These are phyloP conservation scores for Sporothrix sp. DNA, from an alignment of 2,329 filamentous ascomycete species.

Conservation along the genomic window DNA sequence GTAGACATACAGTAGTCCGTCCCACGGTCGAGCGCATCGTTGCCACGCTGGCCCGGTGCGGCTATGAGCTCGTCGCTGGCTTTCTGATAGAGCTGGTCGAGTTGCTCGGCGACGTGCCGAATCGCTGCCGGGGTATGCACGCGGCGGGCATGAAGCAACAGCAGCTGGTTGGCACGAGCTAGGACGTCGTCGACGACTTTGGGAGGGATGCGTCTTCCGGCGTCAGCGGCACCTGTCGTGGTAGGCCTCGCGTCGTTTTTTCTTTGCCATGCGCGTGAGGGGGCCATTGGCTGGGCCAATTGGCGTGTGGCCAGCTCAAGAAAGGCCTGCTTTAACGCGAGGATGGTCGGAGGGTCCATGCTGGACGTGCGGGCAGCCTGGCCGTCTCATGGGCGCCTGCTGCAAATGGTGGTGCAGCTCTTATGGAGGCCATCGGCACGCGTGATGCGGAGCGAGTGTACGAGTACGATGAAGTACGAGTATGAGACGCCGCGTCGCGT, in stretches of 20 bases:
- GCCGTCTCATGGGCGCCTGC: too few species aligned
- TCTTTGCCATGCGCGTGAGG: slow-evolving; percentile 43
- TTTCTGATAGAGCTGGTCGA: slow-evolving; percentile 49
- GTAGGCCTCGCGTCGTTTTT: slow-evolving; percentile 30
- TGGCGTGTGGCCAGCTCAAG: slow-evolving; percentile 52
- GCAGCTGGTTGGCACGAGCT: slow-evolving; percentile 47
- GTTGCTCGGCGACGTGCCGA: slow-evolving; percentile 62
- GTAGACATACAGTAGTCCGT: slow-evolving; percentile 38
- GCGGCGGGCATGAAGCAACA: slow-evolving; percentile 55
- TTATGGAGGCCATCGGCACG: too few species aligned
- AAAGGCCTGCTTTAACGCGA: slow-evolving; percentile 55
- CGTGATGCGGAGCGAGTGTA: too few species aligned
- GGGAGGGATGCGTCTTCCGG: slow-evolving; percentile 31
- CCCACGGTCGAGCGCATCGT: slow-evolving; percentile 22
- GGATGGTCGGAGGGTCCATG: slow-evolving; percentile 41
- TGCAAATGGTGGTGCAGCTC: too few species aligned
- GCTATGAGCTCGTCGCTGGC: slow-evolving; percentile 26
- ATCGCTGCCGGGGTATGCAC: slow-evolving; percentile 60
- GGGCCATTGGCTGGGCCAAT: slow-evolving; percentile 49
- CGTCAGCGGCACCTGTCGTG: slow-evolving; percentile 20
- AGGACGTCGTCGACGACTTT: slow-evolving; percentile 48
- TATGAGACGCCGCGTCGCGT: too few species aligned
- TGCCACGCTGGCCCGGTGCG: background rate
- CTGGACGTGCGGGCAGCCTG: too few species aligned
- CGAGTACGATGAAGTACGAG: too few species aligned